Evolutionary conservation across 2,329 filamentous ascomycete genomes (phyloP).

Genomic region (Aspergillus hortae): DNA sequence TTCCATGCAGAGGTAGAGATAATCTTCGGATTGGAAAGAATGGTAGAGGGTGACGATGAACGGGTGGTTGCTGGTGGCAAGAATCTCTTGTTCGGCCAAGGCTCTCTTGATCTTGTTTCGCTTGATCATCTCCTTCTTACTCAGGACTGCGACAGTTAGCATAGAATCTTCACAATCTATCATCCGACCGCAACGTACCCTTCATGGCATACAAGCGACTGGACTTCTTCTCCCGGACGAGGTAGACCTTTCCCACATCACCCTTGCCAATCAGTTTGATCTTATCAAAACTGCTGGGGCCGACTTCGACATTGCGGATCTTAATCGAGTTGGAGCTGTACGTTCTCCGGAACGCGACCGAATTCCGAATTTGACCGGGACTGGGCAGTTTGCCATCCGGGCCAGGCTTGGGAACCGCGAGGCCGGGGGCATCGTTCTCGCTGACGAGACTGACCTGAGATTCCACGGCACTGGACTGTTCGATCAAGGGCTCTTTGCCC

Average conservation of each 20-base stretch:
- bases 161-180: conserved; percentile 5
- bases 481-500: conserved; percentile 72
- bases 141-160: conserved; percentile 67
- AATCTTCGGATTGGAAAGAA: conserved; percentile 98
- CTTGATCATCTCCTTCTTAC: conserved; percentile 99
- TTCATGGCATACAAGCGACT: conserved; percentile 97
- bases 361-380: conserved; percentile 61
- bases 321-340: conserved; percentile 99
- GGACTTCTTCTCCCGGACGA: conserved; percentile 98
- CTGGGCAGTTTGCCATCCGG: conserved; percentile 63
- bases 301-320: conserved; percentile 93
- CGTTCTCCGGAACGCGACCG: conserved; percentile 80
- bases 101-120: conserved; percentile 99
- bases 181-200: conserved; percentile 56
- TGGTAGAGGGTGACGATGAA: conserved; percentile 99
- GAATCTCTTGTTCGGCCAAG: conserved; percentile 93
- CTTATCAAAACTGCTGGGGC: conserved; percentile 95
- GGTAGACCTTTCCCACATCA: conserved; percentile 96
- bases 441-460: conserved; percentile 55
- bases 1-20: conserved; percentile 99
- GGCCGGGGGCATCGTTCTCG: conserved; percentile 25
- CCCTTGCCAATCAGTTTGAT: conserved; percentile 99
- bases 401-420: conserved; percentile 31
- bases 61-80: conserved; percentile 96
- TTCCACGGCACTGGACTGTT: conserved; percentile 52